phyloP scores from a whole-genome alignment of 352 stramenopile genomes.

The Phytophthora boehmeriae region DNA sequence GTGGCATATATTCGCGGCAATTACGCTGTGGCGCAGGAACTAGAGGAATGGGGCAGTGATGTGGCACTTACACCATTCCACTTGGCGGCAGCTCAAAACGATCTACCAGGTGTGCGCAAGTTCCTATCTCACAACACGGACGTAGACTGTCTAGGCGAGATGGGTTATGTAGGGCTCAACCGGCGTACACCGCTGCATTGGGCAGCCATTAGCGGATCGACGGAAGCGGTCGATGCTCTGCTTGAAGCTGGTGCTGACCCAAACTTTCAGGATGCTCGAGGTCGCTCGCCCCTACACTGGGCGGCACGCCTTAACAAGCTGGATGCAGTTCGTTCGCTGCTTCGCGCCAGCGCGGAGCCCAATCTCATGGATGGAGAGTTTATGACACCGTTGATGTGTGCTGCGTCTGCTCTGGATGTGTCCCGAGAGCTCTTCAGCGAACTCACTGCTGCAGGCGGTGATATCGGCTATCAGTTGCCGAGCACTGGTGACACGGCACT shows the following conservation, averaged over 20 bases:
- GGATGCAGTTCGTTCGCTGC: constrained; percentile 48
- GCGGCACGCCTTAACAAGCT: constrained; percentile 60
- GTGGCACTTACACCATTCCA: constrained; percentile 78
- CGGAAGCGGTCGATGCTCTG: constrained; percentile 50
- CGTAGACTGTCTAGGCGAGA: constrained; percentile 70
- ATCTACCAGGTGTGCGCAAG: constrained; percentile 52
- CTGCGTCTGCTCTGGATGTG: constrained; percentile 20
- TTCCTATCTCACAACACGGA: constrained; percentile 49
- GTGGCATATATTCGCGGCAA: constrained; percentile 73
- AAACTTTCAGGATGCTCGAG: constrained; percentile 68
- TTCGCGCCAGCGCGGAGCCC: constrained; percentile 38
- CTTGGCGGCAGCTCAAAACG: constrained; percentile 52
- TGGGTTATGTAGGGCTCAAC: constrained; percentile 73
- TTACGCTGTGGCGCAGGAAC: constrained; percentile 62
- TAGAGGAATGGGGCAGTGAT: constrained; percentile 74
- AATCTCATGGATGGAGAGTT: constrained; percentile 43
- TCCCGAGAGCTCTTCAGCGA: constrained; percentile 38
- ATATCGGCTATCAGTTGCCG: constrained; percentile 67
- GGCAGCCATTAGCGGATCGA: constrained; percentile 62
- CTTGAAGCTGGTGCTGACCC: constrained; percentile 57
- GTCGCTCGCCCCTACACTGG: constrained; percentile 72
- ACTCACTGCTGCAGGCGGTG: constrained; percentile 44
- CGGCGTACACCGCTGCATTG: constrained; percentile 74
- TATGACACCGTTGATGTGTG: constrained; percentile 53
- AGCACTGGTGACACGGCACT: constrained; percentile 65